Conservation (phyloP, 1,139 yeast genomes). For the Yamadazyma blattariae region DNA sequence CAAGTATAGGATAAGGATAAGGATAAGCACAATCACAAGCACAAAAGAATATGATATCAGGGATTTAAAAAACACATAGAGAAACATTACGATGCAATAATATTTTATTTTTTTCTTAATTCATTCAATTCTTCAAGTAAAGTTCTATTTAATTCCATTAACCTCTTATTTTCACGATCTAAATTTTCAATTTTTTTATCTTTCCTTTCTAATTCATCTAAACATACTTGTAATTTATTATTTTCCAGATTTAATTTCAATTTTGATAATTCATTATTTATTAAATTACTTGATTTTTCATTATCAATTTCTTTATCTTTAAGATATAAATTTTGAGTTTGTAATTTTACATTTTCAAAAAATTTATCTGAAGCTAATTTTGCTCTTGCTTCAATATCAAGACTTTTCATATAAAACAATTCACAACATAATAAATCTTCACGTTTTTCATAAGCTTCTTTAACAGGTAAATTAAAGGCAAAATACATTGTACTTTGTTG, state of each 20-base stretch:
- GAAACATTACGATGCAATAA: too few species aligned
- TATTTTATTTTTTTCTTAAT: too few species aligned
- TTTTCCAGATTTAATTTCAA: conserved; percentile 12
- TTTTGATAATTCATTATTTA: neutral
- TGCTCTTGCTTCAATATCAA: conserved; percentile 26
- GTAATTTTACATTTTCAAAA: conserved; percentile 1
- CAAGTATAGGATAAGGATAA: too few species aligned
- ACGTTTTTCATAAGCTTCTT: conserved; percentile 13
- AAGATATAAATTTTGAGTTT: neutral
- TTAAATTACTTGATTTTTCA: neutral
- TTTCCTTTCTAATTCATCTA: conserved; percentile 24
- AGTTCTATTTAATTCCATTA: conserved; percentile 34
- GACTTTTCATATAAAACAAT: conserved; percentile 19
- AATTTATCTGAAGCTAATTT: conserved; percentile 23
- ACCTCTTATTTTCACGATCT: conserved; percentile 27
- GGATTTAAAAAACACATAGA: too few species aligned
- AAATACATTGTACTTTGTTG: conserved; percentile 8
- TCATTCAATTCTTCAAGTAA: conserved; percentile 17
- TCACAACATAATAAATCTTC: conserved; percentile 23
- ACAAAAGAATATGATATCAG: too few species aligned
- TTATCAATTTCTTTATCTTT: conserved; percentile 10
- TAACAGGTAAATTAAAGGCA: conserved; percentile 16
- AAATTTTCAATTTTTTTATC: conserved; percentile 24
- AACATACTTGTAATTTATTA: conserved; percentile 19
- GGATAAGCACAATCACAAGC: too few species aligned